Base-by-base conservation (phyloP, 2,329 filamentous ascomycete species). In the Colletotrichum euphorbiae region DNA sequence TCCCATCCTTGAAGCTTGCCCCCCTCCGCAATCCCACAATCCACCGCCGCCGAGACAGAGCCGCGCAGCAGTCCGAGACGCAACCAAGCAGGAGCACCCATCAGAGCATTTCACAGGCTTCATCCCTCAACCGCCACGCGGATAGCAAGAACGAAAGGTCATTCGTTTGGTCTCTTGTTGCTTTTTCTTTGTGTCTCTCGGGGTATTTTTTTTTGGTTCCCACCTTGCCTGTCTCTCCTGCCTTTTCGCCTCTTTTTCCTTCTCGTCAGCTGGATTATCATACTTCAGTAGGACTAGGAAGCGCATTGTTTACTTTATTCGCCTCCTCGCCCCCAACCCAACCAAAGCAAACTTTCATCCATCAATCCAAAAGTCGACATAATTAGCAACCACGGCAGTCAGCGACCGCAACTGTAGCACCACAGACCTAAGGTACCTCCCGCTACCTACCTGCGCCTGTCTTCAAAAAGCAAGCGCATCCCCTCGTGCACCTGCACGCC, bases 41-140 rank as follows among this genome's bases (percentile, higher is more conserved):
- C 45, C 45, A 21, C 45, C 61, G 33, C 19, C 52, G 36, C 54
- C 62, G 46, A 60, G 62, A 65, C 62, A 60, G 62, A 65, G 62
- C 62, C 62, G 55, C 62, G 55, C 42, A 45, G 52, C 60, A 63
- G 60, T 48, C 51, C 38, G 38, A 63, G 33, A 38, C 60, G 56
- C 42, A 59, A 24, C 42, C 56, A 28, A 48, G 50, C 31, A 36
- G 13, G 19, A 17, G 19, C 13, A 50, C 24, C 17, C n/a, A 36
- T n/a, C 28, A 13, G 9, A 52, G 28, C 15, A 3, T 21, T 33
- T 59, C 33, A 42, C 36, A 33, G 36, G 58, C 58, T 52, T 52
- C 48, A 61, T 61, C 58, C 58, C 46, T 40, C 56, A 24, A 59
- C 28, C 12, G 24, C 7, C 50, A 52, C 45, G 19, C 45, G 17